Percentiles rank a stretch among this genome's conserved stretches.
Conservation (phyloP, 169 alveolate species). For the Babesia ovata region DNA sequence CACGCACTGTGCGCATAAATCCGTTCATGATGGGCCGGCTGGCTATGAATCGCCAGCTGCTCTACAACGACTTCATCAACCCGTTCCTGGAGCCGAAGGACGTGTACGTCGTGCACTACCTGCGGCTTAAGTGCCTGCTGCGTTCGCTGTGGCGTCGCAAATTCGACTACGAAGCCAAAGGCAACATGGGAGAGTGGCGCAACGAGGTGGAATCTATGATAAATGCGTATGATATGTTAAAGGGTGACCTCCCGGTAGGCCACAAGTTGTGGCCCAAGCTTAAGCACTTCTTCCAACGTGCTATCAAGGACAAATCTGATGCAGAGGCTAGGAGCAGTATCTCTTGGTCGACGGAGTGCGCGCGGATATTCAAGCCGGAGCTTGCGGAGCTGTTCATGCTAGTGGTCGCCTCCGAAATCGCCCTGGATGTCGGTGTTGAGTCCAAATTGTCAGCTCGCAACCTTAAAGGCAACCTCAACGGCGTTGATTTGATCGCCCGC, state of each 20-base stretch:
- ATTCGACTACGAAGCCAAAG: constrained; percentile 14
- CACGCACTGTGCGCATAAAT: constrained; percentile 51
- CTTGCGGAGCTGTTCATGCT: constrained; percentile 27
- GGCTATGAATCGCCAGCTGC: constrained; percentile 7
- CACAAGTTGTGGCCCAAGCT: constrained; percentile 3
- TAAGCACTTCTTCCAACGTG: background rate
- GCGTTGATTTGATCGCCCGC: constrained; percentile 1
- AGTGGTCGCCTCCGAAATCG: constrained; percentile 32
- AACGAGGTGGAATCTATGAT: constrained; percentile 11
- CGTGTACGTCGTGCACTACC: constrained; percentile 42
- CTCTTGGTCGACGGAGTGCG: background rate
- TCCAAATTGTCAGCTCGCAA: constrained; percentile 20
- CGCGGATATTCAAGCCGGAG: background rate
- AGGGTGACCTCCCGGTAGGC: background rate
- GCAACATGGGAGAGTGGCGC: constrained; percentile 4
- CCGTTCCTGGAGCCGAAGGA: constrained; percentile 45
- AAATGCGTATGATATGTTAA: constrained; percentile 9
- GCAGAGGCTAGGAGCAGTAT: background rate
- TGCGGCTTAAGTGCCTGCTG: constrained; percentile 45
- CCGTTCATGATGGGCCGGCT: constrained; percentile 32
- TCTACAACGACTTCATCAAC: constrained; percentile 29
- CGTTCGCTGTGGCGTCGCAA: constrained; percentile 35
- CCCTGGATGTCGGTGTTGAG: constrained; percentile 1
- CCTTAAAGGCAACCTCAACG: background rate
- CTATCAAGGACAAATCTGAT: background rate